Percentiles rank a stretch among this genome's conserved stretches.
Evolutionary conservation across 169 alveolate genomes (phyloP).

Genomic region (Amoebophrya sp.): DNA sequence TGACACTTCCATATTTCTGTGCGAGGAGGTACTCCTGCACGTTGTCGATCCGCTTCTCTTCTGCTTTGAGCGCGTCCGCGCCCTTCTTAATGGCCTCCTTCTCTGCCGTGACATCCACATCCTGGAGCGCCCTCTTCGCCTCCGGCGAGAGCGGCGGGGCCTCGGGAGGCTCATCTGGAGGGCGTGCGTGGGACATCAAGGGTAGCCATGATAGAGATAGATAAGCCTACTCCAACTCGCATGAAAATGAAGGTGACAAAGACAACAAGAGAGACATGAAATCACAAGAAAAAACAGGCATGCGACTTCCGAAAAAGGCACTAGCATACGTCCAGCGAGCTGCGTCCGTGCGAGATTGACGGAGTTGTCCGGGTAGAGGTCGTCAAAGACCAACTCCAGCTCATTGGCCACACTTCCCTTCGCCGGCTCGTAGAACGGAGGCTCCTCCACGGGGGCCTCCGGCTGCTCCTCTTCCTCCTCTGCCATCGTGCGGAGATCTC

Average conservation of each 20-base stretch:
- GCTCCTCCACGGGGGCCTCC: not conserved
- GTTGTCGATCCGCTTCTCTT: not conserved
- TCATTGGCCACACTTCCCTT: not conserved
- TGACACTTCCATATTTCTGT: too few relatives aligned
- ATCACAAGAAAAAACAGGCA: too few relatives aligned
- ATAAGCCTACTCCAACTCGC: too few relatives aligned
- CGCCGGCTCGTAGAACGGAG: not conserved
- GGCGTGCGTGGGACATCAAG: too few relatives aligned
- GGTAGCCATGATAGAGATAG: too few relatives aligned
- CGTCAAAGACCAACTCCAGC: not conserved
- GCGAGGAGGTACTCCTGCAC: not conserved
- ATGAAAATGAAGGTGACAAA: too few relatives aligned
- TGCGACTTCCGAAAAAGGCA: not conserved
- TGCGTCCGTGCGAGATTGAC: slow-evolving; percentile 24
- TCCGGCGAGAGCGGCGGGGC: not conserved
- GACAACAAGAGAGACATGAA: too few relatives aligned
- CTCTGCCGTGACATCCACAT: not conserved
- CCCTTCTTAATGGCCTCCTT: not conserved
- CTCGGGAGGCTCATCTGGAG: too few relatives aligned
- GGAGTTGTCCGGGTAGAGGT: not conserved
- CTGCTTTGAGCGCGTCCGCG: not conserved
- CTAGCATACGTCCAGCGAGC: not conserved
- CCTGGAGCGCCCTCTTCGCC: slow-evolving; percentile 23
- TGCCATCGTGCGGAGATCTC: too few relatives aligned
- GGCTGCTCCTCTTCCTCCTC: not conserved